Evolutionary conservation across 2,329 filamentous ascomycete species (phyloP), one percentile per base, ranked within the genome.

Genomic region (Neonectria neomacrospora): DNA sequence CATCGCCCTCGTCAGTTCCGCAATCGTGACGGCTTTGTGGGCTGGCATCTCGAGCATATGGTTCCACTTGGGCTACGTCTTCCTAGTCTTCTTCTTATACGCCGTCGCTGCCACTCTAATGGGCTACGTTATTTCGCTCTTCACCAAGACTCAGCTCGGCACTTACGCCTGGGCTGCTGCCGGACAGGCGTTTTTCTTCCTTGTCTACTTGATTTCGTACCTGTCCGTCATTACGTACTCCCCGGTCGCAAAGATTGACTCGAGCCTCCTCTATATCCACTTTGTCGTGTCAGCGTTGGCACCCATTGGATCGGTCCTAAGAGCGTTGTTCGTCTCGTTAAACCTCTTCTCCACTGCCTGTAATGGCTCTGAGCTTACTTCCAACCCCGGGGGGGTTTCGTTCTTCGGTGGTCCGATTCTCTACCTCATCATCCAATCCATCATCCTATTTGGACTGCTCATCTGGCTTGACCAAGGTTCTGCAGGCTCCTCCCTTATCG

Each of bases 281-380:
- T 97, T 92, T 74, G 86, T 90, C 4, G 86, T 96, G 22, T 90
- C 90, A 0, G 81, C 88, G 0, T 81, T 97, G 51, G 89, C 93
- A 1, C 94, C 94, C 0, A 88, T 95, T 50, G 91, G 90, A 2
- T 96, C 90, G 47, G 82, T 95, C 12, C 82, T 93, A 20, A 85
- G 93, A 62, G 85, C 92, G 0, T 78, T 97, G 34, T 91, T 97
- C 70, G 80, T 96, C 4, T 84, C 90, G 0, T 83, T 97, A 54
- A 97, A 97, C 74, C 82, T 94, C 2, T 97, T 97, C 77, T 94
- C 91, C 1, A 85, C 92, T 0, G 85, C 93, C 2, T 97, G 94
- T 75, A 84, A 87, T 32, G 89, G 85, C 26, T 81, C 86, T 20
- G 64, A 82, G n/a, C 78, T 94, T 20, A 87, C 89, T 1, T 80